phyloP scores from a whole-genome alignment of 768 basidiomycete species.

The Boletus rubroflammeus region DNA sequence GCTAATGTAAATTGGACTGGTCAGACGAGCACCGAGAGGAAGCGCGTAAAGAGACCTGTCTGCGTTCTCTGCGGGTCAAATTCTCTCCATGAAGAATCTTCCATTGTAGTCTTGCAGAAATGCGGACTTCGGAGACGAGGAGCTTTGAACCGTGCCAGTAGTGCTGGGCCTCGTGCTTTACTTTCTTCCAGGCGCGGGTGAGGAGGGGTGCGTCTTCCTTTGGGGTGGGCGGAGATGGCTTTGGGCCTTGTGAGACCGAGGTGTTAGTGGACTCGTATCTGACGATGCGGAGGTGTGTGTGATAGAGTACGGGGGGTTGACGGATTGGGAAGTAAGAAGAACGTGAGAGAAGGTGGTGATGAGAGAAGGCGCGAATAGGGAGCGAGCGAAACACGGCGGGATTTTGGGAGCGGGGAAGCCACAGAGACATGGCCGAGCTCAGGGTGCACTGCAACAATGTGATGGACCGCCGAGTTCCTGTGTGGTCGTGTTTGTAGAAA shows the following conservation, averaged over 20 bases:
- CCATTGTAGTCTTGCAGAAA: slow-evolving; percentile 83
- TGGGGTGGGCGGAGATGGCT: slow-evolving; percentile 46
- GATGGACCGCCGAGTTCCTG: too few species aligned
- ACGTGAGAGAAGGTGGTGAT: slow-evolving; percentile 7
- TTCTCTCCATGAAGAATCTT: slow-evolving; percentile 89
- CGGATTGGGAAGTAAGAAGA: slow-evolving; percentile 27
- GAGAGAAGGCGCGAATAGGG: slow-evolving; percentile 8
- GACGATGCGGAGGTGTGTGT: slow-evolving; percentile 1
- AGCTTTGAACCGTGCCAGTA: slow-evolving; percentile 98
- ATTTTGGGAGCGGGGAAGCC: slow-evolving; percentile 59
- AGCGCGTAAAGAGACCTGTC: slow-evolving; percentile 59
- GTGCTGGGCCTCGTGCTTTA: slow-evolving; percentile 94
- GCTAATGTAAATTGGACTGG: slow-evolving; percentile 39
- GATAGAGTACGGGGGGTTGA: slow-evolving; percentile 23
- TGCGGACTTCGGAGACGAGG: slow-evolving; percentile 89
- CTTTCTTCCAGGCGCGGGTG: slow-evolving; percentile 79
- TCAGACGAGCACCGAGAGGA: slow-evolving; percentile 1
- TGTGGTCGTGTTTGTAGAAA: slow-evolving; percentile 30
- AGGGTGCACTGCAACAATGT: too few species aligned
- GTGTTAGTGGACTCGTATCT: slow-evolving; percentile 12
- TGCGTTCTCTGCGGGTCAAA: slow-evolving; percentile 86
- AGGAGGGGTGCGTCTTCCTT: slow-evolving; percentile 46
- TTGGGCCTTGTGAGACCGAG: slow-evolving; percentile 28
- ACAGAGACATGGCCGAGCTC: slow-evolving; percentile 65
- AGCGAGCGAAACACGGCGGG: slow-evolving; percentile 38